A percentile compares a stretch with the other conserved stretches of the same genome.
Conservation (phyloP, 129 eudicot genomes). For the Kitagawia praeruptora region DNA sequence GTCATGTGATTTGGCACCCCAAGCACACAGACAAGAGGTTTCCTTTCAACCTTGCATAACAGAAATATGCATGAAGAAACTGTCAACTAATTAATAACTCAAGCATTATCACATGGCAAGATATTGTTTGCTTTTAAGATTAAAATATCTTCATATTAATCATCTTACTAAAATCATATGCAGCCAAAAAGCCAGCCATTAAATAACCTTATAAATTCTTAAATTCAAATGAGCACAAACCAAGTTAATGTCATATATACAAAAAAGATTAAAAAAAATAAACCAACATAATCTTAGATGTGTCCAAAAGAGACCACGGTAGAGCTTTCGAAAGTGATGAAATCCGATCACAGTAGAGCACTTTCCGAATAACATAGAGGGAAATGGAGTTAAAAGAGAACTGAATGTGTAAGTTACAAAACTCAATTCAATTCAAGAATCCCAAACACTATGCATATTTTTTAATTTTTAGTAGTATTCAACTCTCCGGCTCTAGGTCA, state of each 20-base stretch:
- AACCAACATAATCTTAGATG: not conserved
- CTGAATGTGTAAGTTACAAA: not conserved
- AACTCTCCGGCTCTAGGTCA: no score
- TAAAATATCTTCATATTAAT: not conserved
- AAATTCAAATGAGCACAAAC: not conserved
- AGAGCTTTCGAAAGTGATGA: not conserved
- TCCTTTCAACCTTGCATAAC: conserved; percentile 60
- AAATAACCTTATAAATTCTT: not conserved
- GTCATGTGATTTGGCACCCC: conserved; percentile 99
- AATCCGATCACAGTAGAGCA: not conserved
- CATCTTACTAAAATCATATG: not conserved
- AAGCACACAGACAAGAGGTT: conserved; percentile 80
- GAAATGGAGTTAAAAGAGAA: no score
- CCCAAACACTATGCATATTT: not conserved
- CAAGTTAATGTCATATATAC: not conserved
- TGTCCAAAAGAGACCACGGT: not conserved
- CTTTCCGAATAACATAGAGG: not conserved
- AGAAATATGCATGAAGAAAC: not conserved
- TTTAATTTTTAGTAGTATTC: no score
- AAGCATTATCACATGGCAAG: not conserved
- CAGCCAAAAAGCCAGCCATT: not conserved
- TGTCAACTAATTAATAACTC: not conserved
- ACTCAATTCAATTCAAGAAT: not conserved
- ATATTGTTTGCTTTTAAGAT: not conserved
- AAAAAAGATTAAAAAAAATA: not conserved